Evolutionary conservation across 1,284 basidiomycete species (phyloP).

Genomic region (Mycosarcoma mackinlayi): DNA sequence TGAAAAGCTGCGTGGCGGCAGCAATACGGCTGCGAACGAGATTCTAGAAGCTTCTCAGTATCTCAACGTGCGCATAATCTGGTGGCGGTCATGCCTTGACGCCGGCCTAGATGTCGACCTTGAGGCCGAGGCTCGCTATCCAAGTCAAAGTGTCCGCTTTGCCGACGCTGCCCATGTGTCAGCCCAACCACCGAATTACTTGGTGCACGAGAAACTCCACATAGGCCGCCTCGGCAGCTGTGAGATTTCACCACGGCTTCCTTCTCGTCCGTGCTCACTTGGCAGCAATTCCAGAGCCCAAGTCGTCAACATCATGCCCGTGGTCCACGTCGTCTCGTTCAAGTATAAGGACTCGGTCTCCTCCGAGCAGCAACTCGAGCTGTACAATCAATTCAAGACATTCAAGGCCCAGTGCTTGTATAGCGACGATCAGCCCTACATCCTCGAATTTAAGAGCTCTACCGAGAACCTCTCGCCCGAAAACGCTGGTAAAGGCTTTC

Average conservation of each 20-base stretch:
- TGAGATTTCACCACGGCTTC: not conserved
- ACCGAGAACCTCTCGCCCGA: constrained; percentile 44
- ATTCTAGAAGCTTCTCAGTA: too few relatives aligned
- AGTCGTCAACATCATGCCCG: constrained; percentile 44
- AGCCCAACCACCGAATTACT: too few relatives aligned
- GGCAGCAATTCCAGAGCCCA: too few relatives aligned
- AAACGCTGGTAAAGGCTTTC: constrained; percentile 45
- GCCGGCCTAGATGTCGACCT: too few relatives aligned
- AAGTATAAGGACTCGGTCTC: constrained; percentile 37
- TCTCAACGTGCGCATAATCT: too few relatives aligned
- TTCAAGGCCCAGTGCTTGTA: constrained; percentile 24
- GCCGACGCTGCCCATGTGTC: not conserved
- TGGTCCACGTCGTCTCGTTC: constrained; percentile 54
- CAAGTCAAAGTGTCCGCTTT: too few relatives aligned
- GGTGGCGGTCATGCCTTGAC: too few relatives aligned
- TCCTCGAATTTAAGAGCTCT: constrained; percentile 45
- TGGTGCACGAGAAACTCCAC: too few relatives aligned
- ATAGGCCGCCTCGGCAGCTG: not conserved
- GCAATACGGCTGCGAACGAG: too few relatives aligned
- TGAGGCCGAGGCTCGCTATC: too few relatives aligned
- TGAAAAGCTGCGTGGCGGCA: too few relatives aligned
- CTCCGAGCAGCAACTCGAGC: constrained; percentile 11
- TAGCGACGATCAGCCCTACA: constrained; percentile 38
- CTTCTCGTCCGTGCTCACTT: not conserved
- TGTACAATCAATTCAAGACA: constrained; percentile 34